Percentiles rank a stretch among this genome's conserved stretches.
Conservation (phyloP, 352 stramenopile species). For the Phytopythium litorale region DNA sequence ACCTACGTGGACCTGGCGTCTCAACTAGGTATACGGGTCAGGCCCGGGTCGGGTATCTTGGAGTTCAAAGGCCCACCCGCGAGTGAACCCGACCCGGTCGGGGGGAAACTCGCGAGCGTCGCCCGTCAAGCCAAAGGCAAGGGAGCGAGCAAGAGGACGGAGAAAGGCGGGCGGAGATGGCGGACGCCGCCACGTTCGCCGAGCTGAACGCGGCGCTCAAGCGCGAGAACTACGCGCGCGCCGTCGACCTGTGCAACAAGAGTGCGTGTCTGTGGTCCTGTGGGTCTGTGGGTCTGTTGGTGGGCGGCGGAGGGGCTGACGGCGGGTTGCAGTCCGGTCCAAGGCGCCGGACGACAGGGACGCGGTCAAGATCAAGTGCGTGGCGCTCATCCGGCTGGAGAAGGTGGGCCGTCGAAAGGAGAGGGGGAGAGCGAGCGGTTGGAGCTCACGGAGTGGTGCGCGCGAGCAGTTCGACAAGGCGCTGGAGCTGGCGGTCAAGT, state of each 20-base stretch:
- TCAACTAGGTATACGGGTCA: neutral
- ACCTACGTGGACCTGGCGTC: neutral
- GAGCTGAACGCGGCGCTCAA: slow-evolving; percentile 76
- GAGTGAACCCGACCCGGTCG: neutral
- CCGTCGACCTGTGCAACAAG: slow-evolving; percentile 86
- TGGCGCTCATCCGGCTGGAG: slow-evolving; percentile 75
- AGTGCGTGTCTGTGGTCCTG: slow-evolving; percentile 32
- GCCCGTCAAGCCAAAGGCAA: neutral
- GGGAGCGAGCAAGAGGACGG: neutral
- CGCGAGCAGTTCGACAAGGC: slow-evolving; percentile 74
- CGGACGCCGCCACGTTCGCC: slow-evolving; percentile 52
- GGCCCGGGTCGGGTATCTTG: neutral
- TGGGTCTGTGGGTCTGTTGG: neutral
- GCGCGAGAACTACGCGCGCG: slow-evolving; percentile 74
- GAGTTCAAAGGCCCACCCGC: neutral
- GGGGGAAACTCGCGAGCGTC: neutral
- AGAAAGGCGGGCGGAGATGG: slow-evolving; percentile 14
- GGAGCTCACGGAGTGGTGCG: neutral
- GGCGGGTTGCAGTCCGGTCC: slow-evolving; percentile 44
- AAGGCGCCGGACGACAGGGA: slow-evolving; percentile 70
- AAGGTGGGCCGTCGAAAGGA: slow-evolving; percentile 37
- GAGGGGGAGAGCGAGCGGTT: no score
- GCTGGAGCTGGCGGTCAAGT: slow-evolving; percentile 70
- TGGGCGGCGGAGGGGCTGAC: neutral
- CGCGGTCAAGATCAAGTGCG: slow-evolving; percentile 78